Percentiles rank a stretch among this genome's conserved stretches.
phyloP scores from a whole-genome alignment of 2,329 filamentous ascomycete species.

The Sclerotinia borealis region DNA sequence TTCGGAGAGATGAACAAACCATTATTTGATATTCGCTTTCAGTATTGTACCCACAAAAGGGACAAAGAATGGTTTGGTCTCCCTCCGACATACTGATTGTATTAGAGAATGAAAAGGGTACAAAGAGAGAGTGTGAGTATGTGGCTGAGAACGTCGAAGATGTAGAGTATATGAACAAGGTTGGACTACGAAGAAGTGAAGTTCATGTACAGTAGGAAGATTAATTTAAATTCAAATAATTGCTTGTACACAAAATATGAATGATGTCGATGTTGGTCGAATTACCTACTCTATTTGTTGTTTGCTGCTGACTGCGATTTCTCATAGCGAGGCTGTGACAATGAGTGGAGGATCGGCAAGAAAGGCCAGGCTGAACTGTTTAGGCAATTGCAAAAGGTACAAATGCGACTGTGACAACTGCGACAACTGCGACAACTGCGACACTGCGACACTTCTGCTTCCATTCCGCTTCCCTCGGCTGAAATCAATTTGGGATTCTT shows the following conservation, averaged over 20 bases:
- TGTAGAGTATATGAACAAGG: not conserved
- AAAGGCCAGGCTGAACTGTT: not conserved
- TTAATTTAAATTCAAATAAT: no score
- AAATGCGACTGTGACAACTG: no score
- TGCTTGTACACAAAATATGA: no score
- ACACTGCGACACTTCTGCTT: no score
- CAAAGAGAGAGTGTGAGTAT: not conserved
- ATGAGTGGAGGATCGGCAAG: not conserved
- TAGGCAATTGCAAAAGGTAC: not conserved
- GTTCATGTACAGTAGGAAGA: not conserved
- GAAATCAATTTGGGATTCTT: not conserved
- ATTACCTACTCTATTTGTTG: no score
- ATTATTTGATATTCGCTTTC: slow-evolving; percentile 35
- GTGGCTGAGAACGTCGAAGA: slow-evolving; percentile 1
- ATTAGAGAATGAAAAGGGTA: not conserved
- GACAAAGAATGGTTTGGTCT: slow-evolving; percentile 29
- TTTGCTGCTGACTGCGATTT: no score
- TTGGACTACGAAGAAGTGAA: not conserved
- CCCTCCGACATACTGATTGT: not conserved
- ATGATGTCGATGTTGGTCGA: no score
- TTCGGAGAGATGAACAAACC: slow-evolving; percentile 27
- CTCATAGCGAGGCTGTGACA: not conserved
- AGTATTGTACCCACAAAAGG: slow-evolving; percentile 37
- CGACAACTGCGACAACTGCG: no score
- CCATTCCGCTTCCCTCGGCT: slow-evolving; percentile 2